Conservation (phyloP, 2,329 filamentous ascomycete species). For the Neofusicoccum parvum region DNA sequence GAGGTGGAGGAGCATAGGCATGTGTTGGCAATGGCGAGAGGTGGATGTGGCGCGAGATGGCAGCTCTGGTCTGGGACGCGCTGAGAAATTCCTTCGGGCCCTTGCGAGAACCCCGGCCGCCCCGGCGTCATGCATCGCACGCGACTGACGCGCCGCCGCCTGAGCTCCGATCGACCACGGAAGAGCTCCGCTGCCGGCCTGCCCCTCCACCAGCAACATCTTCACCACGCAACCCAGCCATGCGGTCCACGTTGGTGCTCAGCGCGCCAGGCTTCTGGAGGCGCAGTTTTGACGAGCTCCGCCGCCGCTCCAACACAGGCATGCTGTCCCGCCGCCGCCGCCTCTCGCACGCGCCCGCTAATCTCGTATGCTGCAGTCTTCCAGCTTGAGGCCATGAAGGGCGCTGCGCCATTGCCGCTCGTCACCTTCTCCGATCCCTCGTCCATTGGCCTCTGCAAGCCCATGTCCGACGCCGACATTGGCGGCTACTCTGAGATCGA, state of each 20-base stretch:
- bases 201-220: neutral
- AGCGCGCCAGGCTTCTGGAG: conserved; percentile 55
- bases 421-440: conserved; percentile 61
- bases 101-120: neutral
- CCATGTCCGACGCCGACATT: conserved; percentile 84
- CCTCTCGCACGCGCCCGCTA: conserved; percentile 34
- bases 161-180: neutral
- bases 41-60: neutral
- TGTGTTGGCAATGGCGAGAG: neutral
- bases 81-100: conserved; percentile 11
- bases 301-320: conserved; percentile 59
- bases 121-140: conserved; percentile 2
- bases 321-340: conserved; percentile 29
- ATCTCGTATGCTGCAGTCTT: conserved; percentile 54
- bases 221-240: neutral
- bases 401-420: conserved; percentile 65
- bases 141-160: neutral
- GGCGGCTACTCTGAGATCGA: conserved; percentile 79
- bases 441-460: conserved; percentile 58
- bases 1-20: neutral
- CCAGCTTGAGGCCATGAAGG: conserved; percentile 69
- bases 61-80: neutral
- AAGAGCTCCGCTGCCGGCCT: conserved; percentile 1
- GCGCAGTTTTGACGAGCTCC: conserved; percentile 62
- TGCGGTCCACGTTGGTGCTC: conserved; percentile 12